Evolutionary conservation across 108 stramenopile species (phyloP), one percentile per base, ranked within the genome.

Genomic region (Pelagomonas calceolata): DNA sequence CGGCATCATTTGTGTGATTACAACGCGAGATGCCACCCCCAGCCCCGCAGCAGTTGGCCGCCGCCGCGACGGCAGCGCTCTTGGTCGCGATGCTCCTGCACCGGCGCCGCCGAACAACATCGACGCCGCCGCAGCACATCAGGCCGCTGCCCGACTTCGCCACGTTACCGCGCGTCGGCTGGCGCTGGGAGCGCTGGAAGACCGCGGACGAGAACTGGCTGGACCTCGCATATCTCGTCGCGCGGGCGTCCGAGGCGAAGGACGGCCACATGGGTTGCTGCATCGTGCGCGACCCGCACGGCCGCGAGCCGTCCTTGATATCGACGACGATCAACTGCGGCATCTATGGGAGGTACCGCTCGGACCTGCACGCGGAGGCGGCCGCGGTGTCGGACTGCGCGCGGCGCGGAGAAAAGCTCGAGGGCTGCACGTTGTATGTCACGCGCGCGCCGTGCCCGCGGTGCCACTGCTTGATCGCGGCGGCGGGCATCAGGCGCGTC

Each of bases 211-310:
- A 60, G 51, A 60, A 60, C 51, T 60, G 29, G 3, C 51, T 60
- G 7, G 51, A 60, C 51, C 51, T 60, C 51, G 51, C 51, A 1
- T 60, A 60, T 12, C 51, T 60, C 7, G 21, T 60, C 21, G 51
- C 51, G 51, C 14, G 51, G 7, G 29, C 18, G 21, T 9, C 7
- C 21, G 51, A 60, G 51, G 51, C 51, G 0, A 60, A 60, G 51
- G 51, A 60, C 51, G 51, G 51, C 26, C 51, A 60, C 51, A 60
- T 60, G 51, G 51, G 51, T 26, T 60, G 51, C 51, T 60, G 51
- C 51, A 26, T 26, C 51, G 51, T 60, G 21, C 39, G 39, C 9
- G 39, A 43, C 39, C n/a, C n/a, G n/a, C n/a, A n/a, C n/a, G n/a
- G n/a, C n/a, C 10, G 16, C 14, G 44, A 16, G 14, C 21, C 21